Evolutionary conservation across 345 rosid species (phyloP).

Genomic region (Orychophragmus violaceus): DNA sequence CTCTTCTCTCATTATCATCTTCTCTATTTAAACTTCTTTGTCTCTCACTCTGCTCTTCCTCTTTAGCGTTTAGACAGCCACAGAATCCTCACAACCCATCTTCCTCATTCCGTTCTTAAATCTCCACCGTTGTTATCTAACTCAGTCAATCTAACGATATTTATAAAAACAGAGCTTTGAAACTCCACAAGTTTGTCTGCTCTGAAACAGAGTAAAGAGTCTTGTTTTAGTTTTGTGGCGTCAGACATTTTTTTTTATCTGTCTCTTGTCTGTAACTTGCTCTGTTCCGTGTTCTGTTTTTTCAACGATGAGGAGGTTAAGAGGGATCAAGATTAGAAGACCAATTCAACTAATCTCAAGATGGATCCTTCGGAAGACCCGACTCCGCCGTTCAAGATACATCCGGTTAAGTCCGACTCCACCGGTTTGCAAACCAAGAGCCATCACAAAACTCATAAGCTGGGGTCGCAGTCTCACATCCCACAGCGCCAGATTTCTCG

Average conservation of each 20-base stretch:
- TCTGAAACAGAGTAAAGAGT: neutral
- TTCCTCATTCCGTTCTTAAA: neutral
- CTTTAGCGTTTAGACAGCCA: slow-evolving; percentile 18
- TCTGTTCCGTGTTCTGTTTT: neutral
- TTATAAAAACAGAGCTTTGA: slow-evolving; percentile 10
- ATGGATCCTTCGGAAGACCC: slow-evolving; percentile 38
- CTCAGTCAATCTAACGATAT: neutral
- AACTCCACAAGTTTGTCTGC: neutral
- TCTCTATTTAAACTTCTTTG: slow-evolving; percentile 22
- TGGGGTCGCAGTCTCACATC: slow-evolving; percentile 64
- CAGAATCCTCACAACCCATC: slow-evolving; percentile 2
- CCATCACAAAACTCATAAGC: slow-evolving; percentile 44
- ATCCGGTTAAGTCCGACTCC: slow-evolving; percentile 8
- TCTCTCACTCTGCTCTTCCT: slow-evolving; percentile 14
- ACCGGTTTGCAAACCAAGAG: slow-evolving; percentile 27
- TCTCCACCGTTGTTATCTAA: neutral
- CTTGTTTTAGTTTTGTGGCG: neutral
- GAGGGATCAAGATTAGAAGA: slow-evolving; percentile 56
- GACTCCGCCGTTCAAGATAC: slow-evolving; percentile 10
- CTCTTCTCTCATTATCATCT: neutral
- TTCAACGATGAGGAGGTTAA: slow-evolving; percentile 15
- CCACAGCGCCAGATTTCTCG: slow-evolving; percentile 44
- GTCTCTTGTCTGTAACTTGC: neutral
- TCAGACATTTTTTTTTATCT: neutral
- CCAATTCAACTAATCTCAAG: slow-evolving; percentile 44